Percentiles rank a stretch among this genome's conserved stretches.
These are phyloP conservation scores for Myriosclerotinia duriaeana DNA, from an alignment of 2,329 filamentous ascomycete species.

Conservation along the genomic window DNA sequence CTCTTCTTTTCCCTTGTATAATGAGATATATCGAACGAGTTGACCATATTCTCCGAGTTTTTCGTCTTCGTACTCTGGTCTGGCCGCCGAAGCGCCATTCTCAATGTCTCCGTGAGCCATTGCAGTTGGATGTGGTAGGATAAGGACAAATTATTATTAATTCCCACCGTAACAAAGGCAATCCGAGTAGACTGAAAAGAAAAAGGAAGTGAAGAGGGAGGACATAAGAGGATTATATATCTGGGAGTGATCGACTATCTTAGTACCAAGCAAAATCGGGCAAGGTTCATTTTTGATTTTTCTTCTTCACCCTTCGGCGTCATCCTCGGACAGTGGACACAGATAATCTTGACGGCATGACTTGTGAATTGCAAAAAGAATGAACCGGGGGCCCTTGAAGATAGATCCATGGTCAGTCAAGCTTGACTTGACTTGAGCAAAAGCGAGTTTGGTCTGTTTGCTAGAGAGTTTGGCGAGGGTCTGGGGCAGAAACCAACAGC, in stretches of 20 bases:
- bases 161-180: constrained; percentile 21
- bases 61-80: constrained; percentile 30
- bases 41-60: constrained; percentile 61
- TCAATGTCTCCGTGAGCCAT: constrained; percentile 23
- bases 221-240: constrained; percentile 16
- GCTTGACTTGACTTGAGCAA: constrained; percentile 5
- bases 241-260: constrained; percentile 17
- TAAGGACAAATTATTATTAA: constrained; percentile 23
- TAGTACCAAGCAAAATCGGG: constrained; percentile 21
- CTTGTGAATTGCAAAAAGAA: constrained; percentile 4
- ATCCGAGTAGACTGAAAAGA: constrained; percentile 14
- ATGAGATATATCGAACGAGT: constrained; percentile 66
- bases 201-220: constrained; percentile 1
- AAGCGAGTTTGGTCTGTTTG: constrained; percentile 7
- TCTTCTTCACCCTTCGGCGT: constrained; percentile 21
- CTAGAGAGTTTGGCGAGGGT: constrained; percentile 12
- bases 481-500: constrained; percentile 15
- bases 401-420: neutral
- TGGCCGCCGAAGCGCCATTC: constrained; percentile 21
- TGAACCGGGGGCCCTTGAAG: constrained; percentile 10
- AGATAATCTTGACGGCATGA: constrained; percentile 19
- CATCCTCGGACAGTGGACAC: constrained; percentile 23
- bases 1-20: constrained; percentile 60
- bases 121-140: constrained; percentile 16
- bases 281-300: constrained; percentile 18